Evolutionary conservation across 73 alveolate genomes (phyloP), one percentile per base, ranked within the genome.

Genomic region (Uronychia setigera): DNA sequence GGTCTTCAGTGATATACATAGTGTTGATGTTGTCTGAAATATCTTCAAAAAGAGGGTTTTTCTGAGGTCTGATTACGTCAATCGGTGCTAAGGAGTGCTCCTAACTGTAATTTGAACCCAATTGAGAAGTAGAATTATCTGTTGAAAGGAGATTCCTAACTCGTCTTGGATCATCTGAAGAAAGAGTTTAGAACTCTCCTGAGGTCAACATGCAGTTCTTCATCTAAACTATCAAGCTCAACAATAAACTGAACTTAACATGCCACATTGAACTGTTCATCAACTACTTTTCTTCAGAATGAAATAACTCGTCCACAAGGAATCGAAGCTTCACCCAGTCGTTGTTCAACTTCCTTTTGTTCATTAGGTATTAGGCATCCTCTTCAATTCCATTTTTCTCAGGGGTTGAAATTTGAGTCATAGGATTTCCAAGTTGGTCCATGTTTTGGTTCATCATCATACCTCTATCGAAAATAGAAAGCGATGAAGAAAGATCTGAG

Each of bases 191-290:
- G 67, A 46, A 46, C n/a, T 46, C 67, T 46, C 19, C n/a, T 11
- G 67, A 46, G 67, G 67, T 79, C n/a, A 86, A 26, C 79, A 86
- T 60, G 30, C 87, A 29, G 59, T 79, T 86, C 83, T 86, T 86
- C 92, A 86, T 86, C 78, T 86, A 32, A 1, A 60, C 76, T 0
- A 86, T 28, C 0, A 76, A 29, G 33, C 87, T 78, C 29, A 86
- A 32, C 1, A 79, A 14, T 27, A 86, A 1, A 0, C 83, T 25
- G 29, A 86, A 58, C 75, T 79, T 86, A 0, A 86, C 28, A 60
- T 86, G 92, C 67, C 79, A 86, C 46, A 86, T 0, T 11, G 67
- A 46, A 19, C 67, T 46, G 19, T 46, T 46, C 67, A 46, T 46
- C 5, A 46, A 19, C 67, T 46, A 19, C 19, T 46, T 46, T 46